Base-by-base conservation (phyloP, 768 basidiomycete species). In the Suillus weaverae region DNA sequence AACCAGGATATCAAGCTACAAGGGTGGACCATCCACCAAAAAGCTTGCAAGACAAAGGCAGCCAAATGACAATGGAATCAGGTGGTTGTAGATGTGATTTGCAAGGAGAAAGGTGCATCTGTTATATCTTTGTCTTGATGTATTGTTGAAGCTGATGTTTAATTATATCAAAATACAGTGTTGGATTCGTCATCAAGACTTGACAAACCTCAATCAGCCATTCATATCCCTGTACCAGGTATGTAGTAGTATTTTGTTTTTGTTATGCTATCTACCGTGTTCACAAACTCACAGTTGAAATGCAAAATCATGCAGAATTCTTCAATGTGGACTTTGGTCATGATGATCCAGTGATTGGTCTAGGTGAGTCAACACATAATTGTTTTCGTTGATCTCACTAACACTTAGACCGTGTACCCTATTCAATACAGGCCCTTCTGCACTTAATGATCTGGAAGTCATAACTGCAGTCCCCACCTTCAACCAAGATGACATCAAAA, bases 401-500 rank as follows among this genome's bases (percentile, higher is more conserved):
- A 48, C 46, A 48, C 46, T 48, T 48, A 20, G n/a, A 7, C 46
- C 11, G 11, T 46, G n/a, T 46, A 46, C 44, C 46, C 46, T 48
- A 46, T 48, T 48, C 46, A 48, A 48, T 48, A 48, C 46, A 48
- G 46, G n/a, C 46, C 46, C 46, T 48, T 22, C 46, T 22, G 22
- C n/a, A 48, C 22, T 48, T 8, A 48, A 48, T 22, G 46, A 48
- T 22, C 22, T 22, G 1, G 46, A 48, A 48, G n/a, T 22, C 46
- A 5, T 9, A 22, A 22, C n/a, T 8, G 22, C 46, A 22, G n/a
- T 48, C 46, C 22, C 46, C 22, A 48, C 46, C n/a, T 48, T 48
- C 46, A 48, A 48, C 4, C 46, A 48, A 22, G 72, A 71, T 32
- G 69, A 75, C 66, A 71, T 75, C 62, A 66, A 65, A 43, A 68